Evolutionary conservation across 768 basidiomycete genomes (phyloP).

Genomic region (Russula olivacea): DNA sequence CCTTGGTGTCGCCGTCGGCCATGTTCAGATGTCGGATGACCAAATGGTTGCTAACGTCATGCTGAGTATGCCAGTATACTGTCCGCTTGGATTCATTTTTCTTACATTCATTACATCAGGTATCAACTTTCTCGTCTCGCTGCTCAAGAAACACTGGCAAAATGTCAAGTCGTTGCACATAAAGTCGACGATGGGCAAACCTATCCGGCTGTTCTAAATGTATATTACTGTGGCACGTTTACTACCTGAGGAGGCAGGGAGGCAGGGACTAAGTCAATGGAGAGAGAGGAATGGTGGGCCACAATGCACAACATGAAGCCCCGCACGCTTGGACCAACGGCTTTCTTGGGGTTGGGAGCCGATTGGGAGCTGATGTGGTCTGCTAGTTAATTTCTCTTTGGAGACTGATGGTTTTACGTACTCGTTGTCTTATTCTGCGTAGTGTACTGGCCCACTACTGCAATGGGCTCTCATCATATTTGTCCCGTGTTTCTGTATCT

Average conservation of each 20-base stretch:
- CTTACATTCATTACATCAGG: constrained; percentile 40
- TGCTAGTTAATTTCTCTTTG: constrained; percentile 22
- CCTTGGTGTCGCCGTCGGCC: constrained; percentile 97
- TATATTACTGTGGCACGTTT: constrained; percentile 5
- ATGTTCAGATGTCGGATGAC: constrained; percentile 96
- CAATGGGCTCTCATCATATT: too few relatives aligned
- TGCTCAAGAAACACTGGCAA: constrained; percentile 99
- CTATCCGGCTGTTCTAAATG: constrained; percentile 83
- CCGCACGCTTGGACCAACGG: constrained; percentile 13
- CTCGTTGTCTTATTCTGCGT: constrained; percentile 2
- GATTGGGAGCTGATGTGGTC: constrained; percentile 85
- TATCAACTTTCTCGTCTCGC: constrained; percentile 99
- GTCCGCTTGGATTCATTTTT: not conserved
- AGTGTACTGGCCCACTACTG: too few relatives aligned
- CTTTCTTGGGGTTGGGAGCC: constrained; percentile 51
- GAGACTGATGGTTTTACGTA: not conserved
- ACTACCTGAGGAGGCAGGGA: constrained; percentile 22
- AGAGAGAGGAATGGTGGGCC: constrained; percentile 31
- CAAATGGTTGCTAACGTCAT: constrained; percentile 97
- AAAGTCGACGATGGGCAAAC: constrained; percentile 99
- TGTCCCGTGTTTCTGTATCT: too few relatives aligned
- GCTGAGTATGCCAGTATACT: constrained; percentile 57
- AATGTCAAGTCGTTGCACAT: constrained; percentile 98
- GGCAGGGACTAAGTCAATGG: constrained; percentile 26
- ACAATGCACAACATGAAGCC: constrained; percentile 71